Base-by-base conservation (phyloP, 2,329 filamentous ascomycete genomes). In the Mollisia scopiformis region DNA sequence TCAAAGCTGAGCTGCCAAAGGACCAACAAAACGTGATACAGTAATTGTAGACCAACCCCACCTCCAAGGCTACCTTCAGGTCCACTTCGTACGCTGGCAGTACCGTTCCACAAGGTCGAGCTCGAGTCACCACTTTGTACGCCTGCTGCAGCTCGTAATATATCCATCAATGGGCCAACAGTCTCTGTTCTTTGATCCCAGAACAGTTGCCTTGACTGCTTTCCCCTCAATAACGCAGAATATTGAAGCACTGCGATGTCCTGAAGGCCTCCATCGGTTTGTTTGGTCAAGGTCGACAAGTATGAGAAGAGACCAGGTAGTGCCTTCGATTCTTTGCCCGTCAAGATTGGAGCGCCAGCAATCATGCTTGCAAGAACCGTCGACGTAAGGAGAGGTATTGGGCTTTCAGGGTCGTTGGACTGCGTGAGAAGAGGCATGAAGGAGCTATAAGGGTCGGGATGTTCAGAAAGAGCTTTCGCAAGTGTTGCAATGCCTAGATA, bases 1-100 rank as follows among this genome's bases (percentile, higher is more conserved):
- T 98, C 95, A 68, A 99, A 99, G 73, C 93, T 97, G 68, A 99
- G 82, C 80, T 98, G 93, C 95, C 95, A 99, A 61, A 99, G 80
- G 13, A 96, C 93, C 54, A 99, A 83, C 23, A 99, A 84, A 16
- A 97, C 91, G 72, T 97, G 92, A 75, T 99, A 99, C 41, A 99
- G 84, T 41, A 98, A 84, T 75, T 99, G 95, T 41, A 99, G 80
- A 2, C 93, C 92, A 62, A 99, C 92, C 8, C 93, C 93, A 52
- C 93, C 92, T 60, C 93, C 89, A 30, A 90, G 73, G 3, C 80
- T 79, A 4, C 83, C 83, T 66, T 88, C 87, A 59, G 85, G 84
- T 55, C 87, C 88, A 64, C 83, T 84, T 70, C 88, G 85, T 51
- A 74, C 70, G 39, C 75, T 79, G 1, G 79, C 74, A 59, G 78